Conservation (phyloP, 2,329 filamentous ascomycete genomes). For the Clarireedia sp. region DNA sequence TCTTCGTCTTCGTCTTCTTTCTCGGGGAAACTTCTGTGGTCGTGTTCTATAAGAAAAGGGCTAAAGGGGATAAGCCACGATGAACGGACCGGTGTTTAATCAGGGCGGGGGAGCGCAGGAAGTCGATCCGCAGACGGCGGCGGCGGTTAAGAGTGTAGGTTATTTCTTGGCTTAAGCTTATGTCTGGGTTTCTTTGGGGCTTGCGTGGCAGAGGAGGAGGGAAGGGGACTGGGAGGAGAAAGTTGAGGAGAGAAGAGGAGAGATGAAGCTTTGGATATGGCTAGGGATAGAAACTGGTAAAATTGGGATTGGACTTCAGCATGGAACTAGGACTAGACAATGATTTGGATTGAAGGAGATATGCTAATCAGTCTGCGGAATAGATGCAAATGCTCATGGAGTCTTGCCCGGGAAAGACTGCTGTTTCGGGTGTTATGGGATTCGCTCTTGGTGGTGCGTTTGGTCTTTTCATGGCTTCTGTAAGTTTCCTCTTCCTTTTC, state of each 20-base stretch:
- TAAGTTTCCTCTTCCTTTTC: constrained; percentile 39
- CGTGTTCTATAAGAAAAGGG: too few relatives aligned
- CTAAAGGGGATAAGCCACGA: constrained; percentile 3
- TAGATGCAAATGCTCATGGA: constrained; percentile 56
- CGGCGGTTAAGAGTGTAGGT: constrained; percentile 28
- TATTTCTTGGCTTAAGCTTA: background rate
- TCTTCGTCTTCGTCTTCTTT: background rate
- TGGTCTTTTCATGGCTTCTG: constrained; percentile 95
- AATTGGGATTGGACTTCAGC: background rate
- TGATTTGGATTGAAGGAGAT: background rate
- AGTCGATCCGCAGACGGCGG: constrained; percentile 24
- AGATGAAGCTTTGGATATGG: background rate
- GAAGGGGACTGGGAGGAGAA: background rate
- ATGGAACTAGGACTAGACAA: background rate
- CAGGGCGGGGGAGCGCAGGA: constrained; percentile 11
- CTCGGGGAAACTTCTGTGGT: background rate
- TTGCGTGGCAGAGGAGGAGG: background rate
- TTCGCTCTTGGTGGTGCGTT: constrained; percentile 92
- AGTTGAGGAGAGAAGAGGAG: background rate
- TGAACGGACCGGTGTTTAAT: constrained; percentile 24
- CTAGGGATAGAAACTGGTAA: background rate
- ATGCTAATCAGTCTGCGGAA: background rate
- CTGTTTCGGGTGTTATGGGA: constrained; percentile 84
- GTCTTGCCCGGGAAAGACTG: constrained; percentile 81
- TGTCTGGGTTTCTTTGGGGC: background rate